Evolutionary conservation across 345 rosid species (phyloP), one percentile per base, ranked within the genome.

Genomic region (Dimocarpus longan): DNA sequence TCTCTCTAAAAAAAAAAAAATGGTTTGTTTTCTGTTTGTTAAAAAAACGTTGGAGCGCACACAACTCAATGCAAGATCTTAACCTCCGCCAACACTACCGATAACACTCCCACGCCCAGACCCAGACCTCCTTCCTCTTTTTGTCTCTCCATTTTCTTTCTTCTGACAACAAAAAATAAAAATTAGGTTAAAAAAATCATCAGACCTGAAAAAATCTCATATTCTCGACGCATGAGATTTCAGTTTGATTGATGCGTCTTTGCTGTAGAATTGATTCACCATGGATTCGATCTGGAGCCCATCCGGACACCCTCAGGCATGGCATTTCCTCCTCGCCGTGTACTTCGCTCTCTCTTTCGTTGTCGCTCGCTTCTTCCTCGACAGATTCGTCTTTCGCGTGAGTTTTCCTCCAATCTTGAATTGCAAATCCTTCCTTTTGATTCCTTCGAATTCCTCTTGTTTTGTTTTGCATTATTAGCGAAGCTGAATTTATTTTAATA

Each of bases 311-410:
- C 86, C 90, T 8, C 78, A 82, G n/a, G 80, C 79, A 3, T 87
- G 80, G 86, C 85, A 93, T 86, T 88, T 90, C 77, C 76, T 90
- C 80, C 39, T 83, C 74, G 90, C 95, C 42, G 43, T 93, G 54
- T 82, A 65, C 86, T 96, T 94, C 88, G 94, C 95, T 52, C 60
- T 89, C 37, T 81, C 84, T 68, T 91, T 93, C 89, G 84, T 90
- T 77, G 87, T 79, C 40, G 86, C 86, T 42, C 85, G 97, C 65
- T 90, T 86, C 84, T 50, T 91, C 68, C 89, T 94, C 57, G 98
- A 96, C 81, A 86, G 84, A 85, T 91, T 85, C 91, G 75, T 94
- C 85, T 96, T 90, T 86, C 95, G 89, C 50, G 98, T 95, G 89
- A 84, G 91, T 57, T 75, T 65, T 77, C 57, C 39, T 40, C 46